Conservation (phyloP, 2,329 filamentous ascomycete genomes). For the Fusarium succisae region DNA sequence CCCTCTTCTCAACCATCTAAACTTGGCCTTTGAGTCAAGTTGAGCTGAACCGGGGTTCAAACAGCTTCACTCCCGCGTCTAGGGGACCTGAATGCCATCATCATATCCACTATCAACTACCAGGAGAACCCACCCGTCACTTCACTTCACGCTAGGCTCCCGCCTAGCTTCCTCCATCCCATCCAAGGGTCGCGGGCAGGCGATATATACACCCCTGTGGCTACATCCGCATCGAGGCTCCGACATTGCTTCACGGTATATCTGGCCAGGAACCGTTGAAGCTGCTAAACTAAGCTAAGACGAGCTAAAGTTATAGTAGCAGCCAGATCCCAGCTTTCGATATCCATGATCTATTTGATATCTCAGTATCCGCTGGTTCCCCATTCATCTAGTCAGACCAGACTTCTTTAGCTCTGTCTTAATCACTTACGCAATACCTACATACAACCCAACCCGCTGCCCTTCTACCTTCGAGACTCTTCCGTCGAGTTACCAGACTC, state of each 20-base stretch:
- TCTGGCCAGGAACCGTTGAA: conserved; percentile 30
- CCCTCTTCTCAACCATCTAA: neutral
- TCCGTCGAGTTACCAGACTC: conserved; percentile 19
- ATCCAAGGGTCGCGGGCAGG: conserved; percentile 5
- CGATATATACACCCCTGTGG: conserved; percentile 25
- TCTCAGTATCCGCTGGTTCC: conserved; percentile 2
- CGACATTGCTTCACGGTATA: conserved; percentile 8
- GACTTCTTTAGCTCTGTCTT: neutral
- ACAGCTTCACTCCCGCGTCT: neutral
- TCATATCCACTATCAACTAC: conserved; percentile 24
- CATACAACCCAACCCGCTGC: conserved; percentile 11
- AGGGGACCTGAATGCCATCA: conserved; percentile 24
- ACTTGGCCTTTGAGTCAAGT: neutral
- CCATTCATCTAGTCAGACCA: conserved; percentile 9
- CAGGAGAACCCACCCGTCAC: neutral
- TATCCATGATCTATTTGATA: conserved; percentile 21
- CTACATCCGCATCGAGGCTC: conserved; percentile 2
- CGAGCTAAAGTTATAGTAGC: conserved; percentile 6
- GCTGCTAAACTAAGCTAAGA: conserved; percentile 7
- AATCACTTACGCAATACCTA: neutral
- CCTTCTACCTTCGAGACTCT: neutral
- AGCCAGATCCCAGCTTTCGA: neutral
- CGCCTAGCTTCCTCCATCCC: conserved; percentile 7
- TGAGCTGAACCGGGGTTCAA: neutral
- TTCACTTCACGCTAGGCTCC: conserved; percentile 17